A percentile compares a stretch with the other conserved stretches of the same genome.
These are phyloP conservation scores for Akanthomyces uredinophilus DNA, from an alignment of 2,329 filamentous ascomycete genomes.

Conservation along the genomic window DNA sequence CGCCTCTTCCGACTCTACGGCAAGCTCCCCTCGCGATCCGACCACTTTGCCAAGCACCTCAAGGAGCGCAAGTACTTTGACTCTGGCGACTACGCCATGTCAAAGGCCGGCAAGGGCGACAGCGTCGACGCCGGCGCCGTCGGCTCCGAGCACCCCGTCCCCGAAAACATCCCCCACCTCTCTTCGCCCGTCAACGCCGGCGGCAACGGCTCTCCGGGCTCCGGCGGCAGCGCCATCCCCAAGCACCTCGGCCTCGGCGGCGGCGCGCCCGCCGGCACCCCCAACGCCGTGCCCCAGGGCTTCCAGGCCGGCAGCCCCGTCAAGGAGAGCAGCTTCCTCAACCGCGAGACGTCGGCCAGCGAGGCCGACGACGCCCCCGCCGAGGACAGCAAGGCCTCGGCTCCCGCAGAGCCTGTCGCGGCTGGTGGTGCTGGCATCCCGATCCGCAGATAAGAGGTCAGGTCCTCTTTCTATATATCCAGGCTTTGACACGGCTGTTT, in stretches of 20 bases:
- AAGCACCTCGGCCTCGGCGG: conserved; percentile 20
- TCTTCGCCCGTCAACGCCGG: conserved; percentile 55
- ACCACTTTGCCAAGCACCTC: conserved; percentile 94
- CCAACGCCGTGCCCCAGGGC: conserved; percentile 23
- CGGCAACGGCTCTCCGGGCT: conserved; percentile 25
- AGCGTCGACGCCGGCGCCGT: conserved; percentile 90
- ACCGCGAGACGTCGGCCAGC: conserved; percentile 70
- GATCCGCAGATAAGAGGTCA: conserved; percentile 51
- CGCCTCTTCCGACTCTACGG: conserved; percentile 95
- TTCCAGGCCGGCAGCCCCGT: conserved; percentile 70
- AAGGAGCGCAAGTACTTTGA: conserved; percentile 99
- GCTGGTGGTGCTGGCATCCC: conserved; percentile 41
- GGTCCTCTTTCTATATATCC: background rate
- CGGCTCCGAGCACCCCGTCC: conserved; percentile 88
- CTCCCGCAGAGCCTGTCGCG: background rate
- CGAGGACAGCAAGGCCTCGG: background rate
- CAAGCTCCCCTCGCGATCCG: conserved; percentile 93
- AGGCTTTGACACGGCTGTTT: background rate
- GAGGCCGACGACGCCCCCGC: conserved; percentile 10
- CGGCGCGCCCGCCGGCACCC: conserved; percentile 24
- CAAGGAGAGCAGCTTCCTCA: conserved; percentile 84
- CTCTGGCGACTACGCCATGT: conserved; percentile 92
- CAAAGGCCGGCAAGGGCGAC: conserved; percentile 93
- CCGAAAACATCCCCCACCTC: conserved; percentile 91
- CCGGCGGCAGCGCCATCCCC: conserved; percentile 25